These are phyloP conservation scores for Brassica incana DNA, from an alignment of 345 rosid genomes.

Conservation along the genomic window DNA sequence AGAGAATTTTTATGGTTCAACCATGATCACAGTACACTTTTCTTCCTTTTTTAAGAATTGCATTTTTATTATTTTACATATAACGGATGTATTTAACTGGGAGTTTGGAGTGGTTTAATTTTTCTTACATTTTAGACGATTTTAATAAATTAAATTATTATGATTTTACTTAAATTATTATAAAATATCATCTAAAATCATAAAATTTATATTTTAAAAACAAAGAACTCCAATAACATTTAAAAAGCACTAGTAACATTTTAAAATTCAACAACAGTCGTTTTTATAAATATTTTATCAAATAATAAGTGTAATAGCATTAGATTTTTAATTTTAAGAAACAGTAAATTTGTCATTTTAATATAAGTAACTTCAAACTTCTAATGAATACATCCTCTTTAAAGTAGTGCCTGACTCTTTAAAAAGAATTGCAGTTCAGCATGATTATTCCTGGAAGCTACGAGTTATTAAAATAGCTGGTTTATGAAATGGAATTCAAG, in stretches of 20 bases:
- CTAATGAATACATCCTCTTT: background rate
- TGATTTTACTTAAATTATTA: background rate
- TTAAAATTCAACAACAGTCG: background rate
- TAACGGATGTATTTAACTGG: background rate
- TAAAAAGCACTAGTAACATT: background rate
- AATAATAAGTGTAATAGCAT: background rate
- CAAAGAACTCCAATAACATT: no score
- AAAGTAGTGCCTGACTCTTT: background rate
- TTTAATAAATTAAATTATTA: no score
- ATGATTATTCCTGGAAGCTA: slow-evolving; percentile 8
- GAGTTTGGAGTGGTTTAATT: background rate
- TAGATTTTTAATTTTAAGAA: no score
- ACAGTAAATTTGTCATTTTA: background rate
- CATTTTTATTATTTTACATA: no score
- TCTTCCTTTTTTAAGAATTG: background rate
- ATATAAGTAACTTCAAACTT: background rate
- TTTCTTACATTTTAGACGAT: no score
- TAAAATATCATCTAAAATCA: background rate
- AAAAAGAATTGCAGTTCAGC: background rate
- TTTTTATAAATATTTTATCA: background rate
- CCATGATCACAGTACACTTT: background rate
- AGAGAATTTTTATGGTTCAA: background rate
- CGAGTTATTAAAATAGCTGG: background rate
- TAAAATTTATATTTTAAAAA: no score
- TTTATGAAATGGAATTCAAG: background rate